Evolutionary conservation across 768 basidiomycete genomes (phyloP).

Genomic region (Pisolithus marmoratus): DNA sequence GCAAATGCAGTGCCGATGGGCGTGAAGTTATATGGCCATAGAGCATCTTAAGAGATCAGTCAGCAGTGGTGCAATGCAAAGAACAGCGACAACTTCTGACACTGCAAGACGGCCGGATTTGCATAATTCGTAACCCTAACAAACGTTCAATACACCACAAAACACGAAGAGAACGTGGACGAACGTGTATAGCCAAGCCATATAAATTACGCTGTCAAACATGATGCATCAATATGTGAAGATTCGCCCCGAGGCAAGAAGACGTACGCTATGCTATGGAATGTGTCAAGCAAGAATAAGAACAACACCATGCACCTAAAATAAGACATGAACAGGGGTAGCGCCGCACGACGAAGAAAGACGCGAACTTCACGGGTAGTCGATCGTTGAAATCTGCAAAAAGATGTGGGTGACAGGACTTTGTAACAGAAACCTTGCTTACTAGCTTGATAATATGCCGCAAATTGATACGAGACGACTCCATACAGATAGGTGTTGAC

Average conservation of each 20-base stretch:
- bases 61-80: not conserved
- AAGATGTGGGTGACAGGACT: not conserved
- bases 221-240: conserved; percentile 1
- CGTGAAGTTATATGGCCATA: conserved; percentile 46
- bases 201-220: conserved; percentile 22
- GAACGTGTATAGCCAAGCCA: conserved; percentile 30
- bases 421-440: not conserved
- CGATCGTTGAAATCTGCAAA: not conserved
- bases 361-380: not conserved
- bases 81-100: not conserved
- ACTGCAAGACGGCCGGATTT: not conserved
- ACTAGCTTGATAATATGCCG: conserved; percentile 26
- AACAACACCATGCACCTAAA: conserved; percentile 27
- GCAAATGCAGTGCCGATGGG: conserved; percentile 40
- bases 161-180: not conserved
- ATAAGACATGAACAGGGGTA: not conserved
- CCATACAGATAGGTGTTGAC: conserved; percentile 26
- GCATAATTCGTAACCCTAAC: not conserved
- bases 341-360: not conserved
- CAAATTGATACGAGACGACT: conserved; percentile 35
- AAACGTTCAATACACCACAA: not conserved
- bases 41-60: conserved; percentile 24
- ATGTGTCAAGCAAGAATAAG: conserved; percentile 31
- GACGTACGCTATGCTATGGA: conserved; percentile 27
- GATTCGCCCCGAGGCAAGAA: not conserved